These are phyloP conservation scores for Dendrobium huoshanense DNA, from an alignment of 106 monocot species.

Conservation along the genomic window DNA sequence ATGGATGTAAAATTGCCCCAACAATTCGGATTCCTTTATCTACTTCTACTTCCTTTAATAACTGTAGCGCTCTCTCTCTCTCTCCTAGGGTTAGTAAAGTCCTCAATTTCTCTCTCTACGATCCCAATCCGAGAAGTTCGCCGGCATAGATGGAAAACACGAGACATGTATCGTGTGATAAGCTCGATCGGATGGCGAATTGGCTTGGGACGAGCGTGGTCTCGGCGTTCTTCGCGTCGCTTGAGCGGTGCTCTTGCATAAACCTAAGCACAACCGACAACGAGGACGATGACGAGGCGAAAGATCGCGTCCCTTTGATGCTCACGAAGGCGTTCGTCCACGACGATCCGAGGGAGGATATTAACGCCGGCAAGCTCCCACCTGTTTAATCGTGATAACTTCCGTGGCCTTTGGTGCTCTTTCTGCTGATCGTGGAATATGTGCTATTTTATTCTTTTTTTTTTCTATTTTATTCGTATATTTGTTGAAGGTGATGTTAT, in stretches of 20 bases:
- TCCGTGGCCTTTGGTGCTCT: not conserved
- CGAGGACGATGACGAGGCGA: constrained; percentile 29
- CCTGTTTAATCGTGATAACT: not conserved
- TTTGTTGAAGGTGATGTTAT: not conserved
- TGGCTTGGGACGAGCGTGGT: constrained; percentile 38
- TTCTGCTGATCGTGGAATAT: not conserved
- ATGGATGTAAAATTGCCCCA: not conserved
- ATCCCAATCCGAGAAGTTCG: not conserved
- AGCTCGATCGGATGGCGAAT: constrained; percentile 31
- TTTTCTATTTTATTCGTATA: not conserved
- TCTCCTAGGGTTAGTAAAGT: not conserved
- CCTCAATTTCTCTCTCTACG: not conserved
- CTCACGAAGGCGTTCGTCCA: constrained; percentile 21
- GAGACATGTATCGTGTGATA: constrained; percentile 18
- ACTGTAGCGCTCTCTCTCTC: not conserved
- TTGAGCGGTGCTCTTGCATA: constrained; percentile 31
- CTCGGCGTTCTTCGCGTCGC: constrained; percentile 43
- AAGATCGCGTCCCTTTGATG: constrained; percentile 30
- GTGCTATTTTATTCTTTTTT: not conserved
- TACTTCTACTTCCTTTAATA: too few species aligned
- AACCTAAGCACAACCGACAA: constrained; percentile 40
- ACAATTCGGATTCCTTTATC: not conserved
- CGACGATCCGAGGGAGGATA: not conserved
- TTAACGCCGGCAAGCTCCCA: not conserved
- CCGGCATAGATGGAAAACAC: constrained; percentile 21